phyloP scores from a whole-genome alignment of 768 basidiomycete genomes.

The Suillus discolor region DNA sequence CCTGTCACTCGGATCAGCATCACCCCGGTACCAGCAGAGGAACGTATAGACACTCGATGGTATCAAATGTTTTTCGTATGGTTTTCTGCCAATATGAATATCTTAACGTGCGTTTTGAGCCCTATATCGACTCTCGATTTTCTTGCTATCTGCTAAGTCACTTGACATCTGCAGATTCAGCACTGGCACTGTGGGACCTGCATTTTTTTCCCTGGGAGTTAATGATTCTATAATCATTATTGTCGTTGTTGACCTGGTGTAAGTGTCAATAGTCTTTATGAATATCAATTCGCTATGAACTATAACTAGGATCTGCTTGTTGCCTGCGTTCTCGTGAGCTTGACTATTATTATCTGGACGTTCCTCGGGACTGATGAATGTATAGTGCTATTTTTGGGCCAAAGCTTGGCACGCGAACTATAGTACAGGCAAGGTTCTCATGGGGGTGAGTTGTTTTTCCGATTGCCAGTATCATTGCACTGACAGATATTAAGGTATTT shows the following conservation, averaged over 20 bases:
- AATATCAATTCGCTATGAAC: not conserved
- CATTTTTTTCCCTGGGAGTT: constrained; percentile 49
- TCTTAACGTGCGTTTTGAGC: constrained; percentile 38
- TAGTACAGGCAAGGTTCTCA: constrained; percentile 57
- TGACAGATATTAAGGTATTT: constrained; percentile 36
- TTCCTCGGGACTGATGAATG: not conserved
- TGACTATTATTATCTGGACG: not conserved
- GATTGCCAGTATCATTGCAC: not conserved
- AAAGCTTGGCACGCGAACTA: constrained; percentile 56
- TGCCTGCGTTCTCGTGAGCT: constrained; percentile 43
- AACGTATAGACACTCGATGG: constrained; percentile 42
- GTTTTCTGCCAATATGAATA: constrained; percentile 50
- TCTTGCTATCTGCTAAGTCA: not conserved
- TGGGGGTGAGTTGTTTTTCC: constrained; percentile 42
- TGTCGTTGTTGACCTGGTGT: constrained; percentile 48
- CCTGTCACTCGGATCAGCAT: constrained; percentile 29
- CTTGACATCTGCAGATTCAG: constrained; percentile 39
- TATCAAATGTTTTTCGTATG: constrained; percentile 55
- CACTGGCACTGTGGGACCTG: constrained; percentile 52
- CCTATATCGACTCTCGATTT: not conserved
- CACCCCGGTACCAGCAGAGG: constrained; percentile 37
- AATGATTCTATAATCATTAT: constrained; percentile 44
- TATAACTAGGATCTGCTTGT: constrained; percentile 29
- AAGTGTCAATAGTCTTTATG: constrained; percentile 14
- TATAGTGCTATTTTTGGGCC: constrained; percentile 54